Base-by-base conservation (phyloP, 768 basidiomycete species). In the Gymnopilus dilepis region DNA sequence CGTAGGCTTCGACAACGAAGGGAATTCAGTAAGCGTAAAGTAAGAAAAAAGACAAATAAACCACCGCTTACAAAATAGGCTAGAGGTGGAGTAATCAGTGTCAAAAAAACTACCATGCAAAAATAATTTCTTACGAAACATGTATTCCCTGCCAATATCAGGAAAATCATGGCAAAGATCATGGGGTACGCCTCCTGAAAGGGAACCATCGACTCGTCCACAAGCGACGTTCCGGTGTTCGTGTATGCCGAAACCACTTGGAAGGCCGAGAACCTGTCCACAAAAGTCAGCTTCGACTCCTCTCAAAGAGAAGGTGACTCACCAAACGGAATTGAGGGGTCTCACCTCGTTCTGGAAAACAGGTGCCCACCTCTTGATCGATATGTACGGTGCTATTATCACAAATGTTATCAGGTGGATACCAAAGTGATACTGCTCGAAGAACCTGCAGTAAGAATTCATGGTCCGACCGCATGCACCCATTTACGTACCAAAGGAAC, bases 101-200 rank as follows among this genome's bases (percentile, higher is more conserved):
- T 34, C 9, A 6, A 19, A 17, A 64, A 15, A 43, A 31, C 47
- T 41, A 17, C 9, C 43, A 51, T 41, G 30, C 4, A 6, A 42
- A 34, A 43, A 12, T 47, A 47, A 30, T 48, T 38, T 89, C 94
- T 82, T 68, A 97, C 95, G 69, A 94, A 97, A 22, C 86, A 90
- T 43, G 95, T 97, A 71, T 99, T 98, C 9, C 97, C 97, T 51
- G 94, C 95, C 48, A 98, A 74, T 64, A 98, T 90, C 24, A 93
- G 76, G 47, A 95, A 75, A 0, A 86, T 79, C 82, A 95, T 77
- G 55, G 86, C 71, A 28, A 92, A 50, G 58, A 94, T 86, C 89
- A 94, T 88, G 2, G 87, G 84, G 69, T 94, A 95, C 17, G 94
- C 95, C 21, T 70, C 79, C 70, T 95, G 92, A 74, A 97, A 98